Evolutionary conservation across 257 asterid genomes (phyloP).

Genomic region (Plantago ovata): DNA sequence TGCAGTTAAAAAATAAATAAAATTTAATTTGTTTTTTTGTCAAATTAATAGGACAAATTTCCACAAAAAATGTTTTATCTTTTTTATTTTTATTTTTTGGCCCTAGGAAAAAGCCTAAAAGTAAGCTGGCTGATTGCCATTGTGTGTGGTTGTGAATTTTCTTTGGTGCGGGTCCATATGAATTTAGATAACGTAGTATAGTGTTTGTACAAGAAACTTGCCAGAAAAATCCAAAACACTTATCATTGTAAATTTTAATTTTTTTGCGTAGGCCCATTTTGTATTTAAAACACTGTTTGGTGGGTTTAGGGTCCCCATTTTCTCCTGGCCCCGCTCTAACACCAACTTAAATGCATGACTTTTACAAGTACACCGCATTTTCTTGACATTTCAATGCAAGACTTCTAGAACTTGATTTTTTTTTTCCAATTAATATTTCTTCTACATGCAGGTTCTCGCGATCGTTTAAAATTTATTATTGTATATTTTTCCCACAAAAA

Average conservation of each 20-base stretch:
- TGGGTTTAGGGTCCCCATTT: slow-evolving; percentile 19
- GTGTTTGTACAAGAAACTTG: slow-evolving; percentile 1
- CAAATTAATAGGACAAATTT: slow-evolving; percentile 1
- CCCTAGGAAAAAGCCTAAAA: slow-evolving; percentile 18
- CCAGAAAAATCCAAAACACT: slow-evolving; percentile 18
- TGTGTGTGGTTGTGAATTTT: slow-evolving; percentile 32
- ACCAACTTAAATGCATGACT: no score
- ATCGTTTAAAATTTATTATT: no score
- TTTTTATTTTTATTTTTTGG: no score
- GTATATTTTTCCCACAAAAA: no score
- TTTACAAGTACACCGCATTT: no score
- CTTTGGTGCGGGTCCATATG: slow-evolving; percentile 24
- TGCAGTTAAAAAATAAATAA: slow-evolving; percentile 1
- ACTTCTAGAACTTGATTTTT: no score
- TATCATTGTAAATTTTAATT: slow-evolving; percentile 1
- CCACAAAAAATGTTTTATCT: no score
- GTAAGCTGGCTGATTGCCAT: slow-evolving; percentile 3
- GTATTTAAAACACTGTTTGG: slow-evolving; percentile 23
- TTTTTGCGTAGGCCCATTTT: slow-evolving; percentile 23
- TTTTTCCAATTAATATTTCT: no score
- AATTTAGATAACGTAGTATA: slow-evolving; percentile 25
- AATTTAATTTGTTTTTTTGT: no score
- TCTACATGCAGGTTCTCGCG: no score
- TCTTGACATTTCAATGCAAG: no score
- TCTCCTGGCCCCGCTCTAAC: neutral